Evolutionary conservation across 257 asterid genomes (phyloP).

Genomic region (Nicotiana otophora): DNA sequence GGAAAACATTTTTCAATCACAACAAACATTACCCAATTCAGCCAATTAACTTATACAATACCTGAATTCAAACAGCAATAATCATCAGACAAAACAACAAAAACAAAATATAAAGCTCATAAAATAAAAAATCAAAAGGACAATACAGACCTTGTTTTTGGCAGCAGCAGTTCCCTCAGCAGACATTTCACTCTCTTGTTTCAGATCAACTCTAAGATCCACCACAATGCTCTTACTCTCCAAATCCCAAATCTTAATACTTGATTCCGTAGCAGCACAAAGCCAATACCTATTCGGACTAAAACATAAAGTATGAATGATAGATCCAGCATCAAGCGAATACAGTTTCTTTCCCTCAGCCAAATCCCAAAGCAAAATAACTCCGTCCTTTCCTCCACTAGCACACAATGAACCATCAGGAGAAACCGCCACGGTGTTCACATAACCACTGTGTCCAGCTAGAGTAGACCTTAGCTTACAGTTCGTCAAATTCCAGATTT

Average conservation of each 20-base stretch:
- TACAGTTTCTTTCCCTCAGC: conserved; percentile 14
- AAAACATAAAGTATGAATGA: conserved; percentile 16
- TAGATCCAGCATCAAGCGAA: conserved; percentile 10
- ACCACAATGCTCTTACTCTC: conserved; percentile 50
- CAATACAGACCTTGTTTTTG: conserved; percentile 42
- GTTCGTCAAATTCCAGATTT: conserved; percentile 62
- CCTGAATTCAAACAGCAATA: background rate
- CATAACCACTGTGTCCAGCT: conserved; percentile 23
- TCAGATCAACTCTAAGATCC: conserved; percentile 58
- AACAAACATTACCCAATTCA: background rate
- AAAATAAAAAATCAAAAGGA: background rate
- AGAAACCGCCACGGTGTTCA: conserved; percentile 20
- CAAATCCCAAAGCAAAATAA: conserved; percentile 56
- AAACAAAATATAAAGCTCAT: background rate
- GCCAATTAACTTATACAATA: background rate
- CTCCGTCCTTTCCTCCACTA: conserved; percentile 21
- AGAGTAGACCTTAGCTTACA: conserved; percentile 43
- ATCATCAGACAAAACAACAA: background rate
- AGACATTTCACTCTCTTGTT: conserved; percentile 57
- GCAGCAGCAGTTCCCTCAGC: conserved; percentile 32
- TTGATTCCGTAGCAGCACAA: conserved; percentile 34
- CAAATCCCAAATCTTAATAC: conserved; percentile 79
- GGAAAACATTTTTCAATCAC: background rate
- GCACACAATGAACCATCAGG: conserved; percentile 27
- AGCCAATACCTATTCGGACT: conserved; percentile 21